Evolutionary conservation across 768 basidiomycete species (phyloP), one percentile per base, ranked within the genome.

Genomic region (Termitomyces sp.): DNA sequence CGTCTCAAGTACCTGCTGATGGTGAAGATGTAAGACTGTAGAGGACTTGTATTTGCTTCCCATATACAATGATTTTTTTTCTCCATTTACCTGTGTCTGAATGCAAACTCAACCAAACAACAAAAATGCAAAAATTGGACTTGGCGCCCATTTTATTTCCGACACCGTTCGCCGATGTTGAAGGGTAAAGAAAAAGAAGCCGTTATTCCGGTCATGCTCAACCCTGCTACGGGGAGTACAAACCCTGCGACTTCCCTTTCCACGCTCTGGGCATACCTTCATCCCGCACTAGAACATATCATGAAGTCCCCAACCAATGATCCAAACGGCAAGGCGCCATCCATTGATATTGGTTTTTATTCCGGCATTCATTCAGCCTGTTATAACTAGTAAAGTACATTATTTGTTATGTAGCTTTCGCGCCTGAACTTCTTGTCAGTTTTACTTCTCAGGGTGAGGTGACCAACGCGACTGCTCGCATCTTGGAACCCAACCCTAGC

Each of bases 281-380:
- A 84, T 51, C 89, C 90, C 33, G 89, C 89, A 26, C 74, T 91
- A 39, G 85, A 90, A 67, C 88, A 91, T 68, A 89, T 91, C 67
- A 75, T 91, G 57, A 86, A 86, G 62, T 82, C 82, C n/a, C 80
- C 87, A 30, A 81, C 82, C 32, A 85, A 86, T 67, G 76, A 79
- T 61, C 62, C 75, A 51, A 71, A 75, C 61, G 74, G 75, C 51
- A 89, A 87, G 68, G 83, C 87, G 6, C 89, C 89, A 36, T 75
- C 86, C 13, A 84, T 91, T 64, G 89, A 89, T 62, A 79, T 87
- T 56, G 79, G 74, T 27, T 87, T 88, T 63, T 88, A 90, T 66
- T 83, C 87, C 68, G 87, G 88, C 58, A 86, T 91, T 40, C 88
- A 91, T 70, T 88, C 89, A 20, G 87, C 88, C n/a, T 84, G 85